phyloP scores from a whole-genome alignment of 2,329 filamentous ascomycete species.

The Sclerotinia nivalis region DNA sequence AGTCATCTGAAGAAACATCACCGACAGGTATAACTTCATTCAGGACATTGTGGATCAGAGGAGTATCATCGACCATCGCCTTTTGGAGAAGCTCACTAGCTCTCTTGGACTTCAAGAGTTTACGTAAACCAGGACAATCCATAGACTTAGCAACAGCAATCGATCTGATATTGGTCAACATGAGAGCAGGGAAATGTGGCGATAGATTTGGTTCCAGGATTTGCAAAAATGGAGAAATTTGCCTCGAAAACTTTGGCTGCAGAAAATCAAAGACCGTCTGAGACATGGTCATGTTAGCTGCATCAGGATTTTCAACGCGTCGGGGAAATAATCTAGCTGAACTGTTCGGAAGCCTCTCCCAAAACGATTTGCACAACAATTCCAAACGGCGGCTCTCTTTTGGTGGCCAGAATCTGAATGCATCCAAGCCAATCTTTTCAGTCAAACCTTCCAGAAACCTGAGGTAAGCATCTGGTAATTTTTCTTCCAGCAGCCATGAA shows the following conservation, averaged over 20 bases:
- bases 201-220: slow-evolving; percentile 29
- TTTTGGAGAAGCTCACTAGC: slow-evolving; percentile 18
- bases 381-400: slow-evolving; percentile 26
- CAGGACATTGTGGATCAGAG: slow-evolving; percentile 24
- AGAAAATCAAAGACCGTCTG: slow-evolving; percentile 36
- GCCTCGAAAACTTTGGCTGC: slow-evolving; percentile 19
- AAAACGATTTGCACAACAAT: slow-evolving; percentile 31
- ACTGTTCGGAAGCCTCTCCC: slow-evolving; percentile 31
- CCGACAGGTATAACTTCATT: slow-evolving; percentile 21
- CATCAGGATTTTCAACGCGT: slow-evolving; percentile 13
- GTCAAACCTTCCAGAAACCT: slow-evolving; percentile 32
- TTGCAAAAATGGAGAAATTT: slow-evolving; percentile 29
- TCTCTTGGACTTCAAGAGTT: slow-evolving; percentile 28
- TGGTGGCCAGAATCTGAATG: slow-evolving; percentile 34
- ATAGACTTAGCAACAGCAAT: slow-evolving; percentile 27
- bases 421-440: slow-evolving; percentile 21
- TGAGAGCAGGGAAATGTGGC: slow-evolving; percentile 25
- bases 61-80: slow-evolving; percentile 16
- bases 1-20: slow-evolving; percentile 10
- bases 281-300: slow-evolving; percentile 25
- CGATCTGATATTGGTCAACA: slow-evolving; percentile 20
- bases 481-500: slow-evolving; percentile 30
- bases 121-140: slow-evolving; percentile 26
- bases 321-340: slow-evolving; percentile 31
- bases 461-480: slow-evolving; percentile 36